These are phyloP conservation scores for Bauhinia variegata DNA, from an alignment of 306 rosid genomes.

Conservation along the genomic window DNA sequence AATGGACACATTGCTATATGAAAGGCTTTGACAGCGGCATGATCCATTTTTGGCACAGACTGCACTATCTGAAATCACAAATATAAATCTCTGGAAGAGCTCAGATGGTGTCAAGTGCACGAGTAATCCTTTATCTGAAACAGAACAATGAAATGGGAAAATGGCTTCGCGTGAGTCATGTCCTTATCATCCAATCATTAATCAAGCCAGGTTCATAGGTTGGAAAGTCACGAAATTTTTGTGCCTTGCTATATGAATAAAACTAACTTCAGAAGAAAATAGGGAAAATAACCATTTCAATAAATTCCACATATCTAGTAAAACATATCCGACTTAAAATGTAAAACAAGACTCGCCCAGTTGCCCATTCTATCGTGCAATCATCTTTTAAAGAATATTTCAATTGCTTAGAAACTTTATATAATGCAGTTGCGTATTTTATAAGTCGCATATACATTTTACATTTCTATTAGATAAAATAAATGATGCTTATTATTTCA, in stretches of 20 bases:
- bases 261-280: too few species aligned
- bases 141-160: not conserved
- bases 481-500: too few species aligned
- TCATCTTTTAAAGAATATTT: too few species aligned
- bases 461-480: too few species aligned
- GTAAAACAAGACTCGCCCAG: too few species aligned
- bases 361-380: too few species aligned
- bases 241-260: not conserved
- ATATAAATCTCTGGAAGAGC: not conserved
- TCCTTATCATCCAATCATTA: conserved; percentile 22
- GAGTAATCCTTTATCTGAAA: not conserved
- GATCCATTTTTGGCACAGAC: conserved; percentile 24
- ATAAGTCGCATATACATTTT: too few species aligned
- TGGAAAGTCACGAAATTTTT: conserved; percentile 24
- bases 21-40: conserved; percentile 13
- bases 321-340: too few species aligned
- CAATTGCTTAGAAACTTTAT: too few species aligned
- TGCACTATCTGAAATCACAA: not conserved
- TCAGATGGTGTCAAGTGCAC: conserved; percentile 5
- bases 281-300: too few species aligned
- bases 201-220: not conserved
- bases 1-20: conserved; percentile 69
- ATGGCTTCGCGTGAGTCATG: not conserved
- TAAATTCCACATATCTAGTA: too few species aligned
- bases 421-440: too few species aligned